Evolutionary conservation across 352 stramenopile species (phyloP).

Genomic region (Pseudoperonospora humuli): DNA sequence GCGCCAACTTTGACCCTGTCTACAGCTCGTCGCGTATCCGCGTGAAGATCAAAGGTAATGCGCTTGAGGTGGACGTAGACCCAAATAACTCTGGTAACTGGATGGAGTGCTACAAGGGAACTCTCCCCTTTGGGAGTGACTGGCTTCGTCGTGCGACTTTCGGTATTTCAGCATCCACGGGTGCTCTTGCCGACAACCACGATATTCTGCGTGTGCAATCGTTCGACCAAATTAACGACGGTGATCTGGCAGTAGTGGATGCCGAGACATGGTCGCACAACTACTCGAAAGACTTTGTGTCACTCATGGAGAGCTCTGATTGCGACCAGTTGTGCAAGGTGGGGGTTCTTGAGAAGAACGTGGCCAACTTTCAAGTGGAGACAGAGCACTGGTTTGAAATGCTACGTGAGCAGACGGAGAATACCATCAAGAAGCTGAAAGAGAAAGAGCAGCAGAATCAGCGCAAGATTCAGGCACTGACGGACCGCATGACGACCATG

Average conservation of each 20-base stretch:
- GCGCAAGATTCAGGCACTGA: slow-evolving; percentile 60
- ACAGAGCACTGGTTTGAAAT: slow-evolving; percentile 82
- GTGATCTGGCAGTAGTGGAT: slow-evolving; percentile 44
- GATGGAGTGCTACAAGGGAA: slow-evolving; percentile 57
- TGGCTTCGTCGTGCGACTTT: slow-evolving; percentile 59
- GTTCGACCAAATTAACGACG: slow-evolving; percentile 58
- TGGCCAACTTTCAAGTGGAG: slow-evolving; percentile 76
- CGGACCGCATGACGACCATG: slow-evolving; percentile 59
- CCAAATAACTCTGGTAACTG: slow-evolving; percentile 43
- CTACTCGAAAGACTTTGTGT: slow-evolving; percentile 78
- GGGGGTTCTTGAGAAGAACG: slow-evolving; percentile 69
- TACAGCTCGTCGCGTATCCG: slow-evolving; percentile 62
- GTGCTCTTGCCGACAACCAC: slow-evolving; percentile 76
- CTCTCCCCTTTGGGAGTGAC: slow-evolving; percentile 53
- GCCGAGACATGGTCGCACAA: slow-evolving; percentile 72
- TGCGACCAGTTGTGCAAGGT: slow-evolving; percentile 82
- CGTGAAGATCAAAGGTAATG: slow-evolving; percentile 48
- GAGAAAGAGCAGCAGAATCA: slow-evolving; percentile 67
- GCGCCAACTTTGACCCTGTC: slow-evolving; percentile 58
- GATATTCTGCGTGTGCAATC: slow-evolving; percentile 60
- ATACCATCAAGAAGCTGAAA: slow-evolving; percentile 67
- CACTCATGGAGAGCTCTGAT: slow-evolving; percentile 41
- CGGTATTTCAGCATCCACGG: slow-evolving; percentile 69
- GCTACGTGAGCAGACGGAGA: slow-evolving; percentile 66
- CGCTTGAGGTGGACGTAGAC: slow-evolving; percentile 58